Conservation (phyloP, 2,329 filamentous ascomycete species). For the Cercospora brassicicola region DNA sequence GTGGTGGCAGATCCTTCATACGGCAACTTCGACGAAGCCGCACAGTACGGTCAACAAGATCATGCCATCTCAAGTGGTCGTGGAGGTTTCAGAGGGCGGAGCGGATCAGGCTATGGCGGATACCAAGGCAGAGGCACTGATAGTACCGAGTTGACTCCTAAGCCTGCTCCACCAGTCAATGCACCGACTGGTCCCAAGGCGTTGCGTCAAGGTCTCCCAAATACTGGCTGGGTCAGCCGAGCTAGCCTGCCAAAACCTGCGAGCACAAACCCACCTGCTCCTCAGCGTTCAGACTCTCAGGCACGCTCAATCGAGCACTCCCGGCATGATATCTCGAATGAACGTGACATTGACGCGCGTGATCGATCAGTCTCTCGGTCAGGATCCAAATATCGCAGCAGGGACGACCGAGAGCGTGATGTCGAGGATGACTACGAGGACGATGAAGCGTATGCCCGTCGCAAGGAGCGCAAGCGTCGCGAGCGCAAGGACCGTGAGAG, state of each 20-base stretch:
- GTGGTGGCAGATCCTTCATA: constrained; percentile 28
- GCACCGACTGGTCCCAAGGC: constrained; percentile 93
- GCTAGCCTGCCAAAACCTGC: constrained; percentile 48
- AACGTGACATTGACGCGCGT: constrained; percentile 42
- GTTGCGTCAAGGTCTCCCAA: constrained; percentile 84
- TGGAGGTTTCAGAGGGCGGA: constrained; percentile 48
- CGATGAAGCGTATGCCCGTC: constrained; percentile 42
- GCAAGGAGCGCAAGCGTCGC: constrained; percentile 38
- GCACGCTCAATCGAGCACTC: constrained; percentile 15
- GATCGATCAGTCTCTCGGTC: constrained; percentile 38
- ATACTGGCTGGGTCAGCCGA: constrained; percentile 70
- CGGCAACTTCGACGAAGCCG: constrained; percentile 30
- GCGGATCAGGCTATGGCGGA: constrained; percentile 41
- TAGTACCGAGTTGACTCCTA: constrained; percentile 32
- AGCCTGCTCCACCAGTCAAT: constrained; percentile 41
- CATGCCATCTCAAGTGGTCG: constrained; percentile 45
- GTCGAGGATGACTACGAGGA: constrained; percentile 42
- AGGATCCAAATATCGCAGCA: constrained; percentile 50
- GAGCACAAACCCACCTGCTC: constrained; percentile 18
- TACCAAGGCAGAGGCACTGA: constrained; percentile 23
- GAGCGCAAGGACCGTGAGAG: constrained; percentile 39
- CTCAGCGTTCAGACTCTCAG: constrained; percentile 21
- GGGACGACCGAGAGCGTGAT: constrained; percentile 54
- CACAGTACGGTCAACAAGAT: constrained; percentile 23
- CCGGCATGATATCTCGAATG: constrained; percentile 16